Base-by-base conservation (phyloP, 352 stramenopile species). In the Blastocystis sp. region DNA sequence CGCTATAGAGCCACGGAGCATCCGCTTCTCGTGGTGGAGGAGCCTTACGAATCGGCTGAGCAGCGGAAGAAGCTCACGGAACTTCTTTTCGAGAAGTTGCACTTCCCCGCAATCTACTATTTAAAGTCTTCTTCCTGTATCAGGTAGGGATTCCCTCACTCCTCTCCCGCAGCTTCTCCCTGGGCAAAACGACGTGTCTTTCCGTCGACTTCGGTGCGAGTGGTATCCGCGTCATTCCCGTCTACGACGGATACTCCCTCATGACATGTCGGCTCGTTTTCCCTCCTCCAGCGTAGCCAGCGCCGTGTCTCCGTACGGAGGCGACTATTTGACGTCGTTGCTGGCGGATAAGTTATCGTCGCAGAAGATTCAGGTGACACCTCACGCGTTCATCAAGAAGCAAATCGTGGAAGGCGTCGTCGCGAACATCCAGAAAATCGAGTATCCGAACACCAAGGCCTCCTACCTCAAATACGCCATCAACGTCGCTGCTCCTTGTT, bases 21-120 rank as follows among this genome's bases (percentile, higher is more conserved):
- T 7, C 88, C 88, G 8, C 76, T 88, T 16, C 63, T 90, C 21
- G 84, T 81, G 18, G 84, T 81, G 8, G 65, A 87, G 59, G 53
- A 77, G 2, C 84, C 87, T 3, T 89, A 85, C 67, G 69, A 67
- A 38, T 87, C 71, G 21, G 40, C 44, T 40, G 79, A 87, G 40
- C 75, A 89, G 72, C 61, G 86, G 9, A 49, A 56, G 42, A 71
- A 76, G 16, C 51, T 85, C 8, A 79, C 88, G 51, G 88, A 90
- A 85, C 18, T 81, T 4, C 14, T 57, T 21, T 81, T 81, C 32
- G 69, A 81, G 48, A 81, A 81, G 40, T 44, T 81, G 3, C 40
- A 51, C 29, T 81, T 61, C 40, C 69, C 69, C 14, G 69, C 69
- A 6, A 81, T 81, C 40, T 81, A 81, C 46, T 61, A 46, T 16